These are phyloP conservation scores for Saccharum spontaneum DNA, from an alignment of 176 grass and related monocot species.

Conservation along the genomic window DNA sequence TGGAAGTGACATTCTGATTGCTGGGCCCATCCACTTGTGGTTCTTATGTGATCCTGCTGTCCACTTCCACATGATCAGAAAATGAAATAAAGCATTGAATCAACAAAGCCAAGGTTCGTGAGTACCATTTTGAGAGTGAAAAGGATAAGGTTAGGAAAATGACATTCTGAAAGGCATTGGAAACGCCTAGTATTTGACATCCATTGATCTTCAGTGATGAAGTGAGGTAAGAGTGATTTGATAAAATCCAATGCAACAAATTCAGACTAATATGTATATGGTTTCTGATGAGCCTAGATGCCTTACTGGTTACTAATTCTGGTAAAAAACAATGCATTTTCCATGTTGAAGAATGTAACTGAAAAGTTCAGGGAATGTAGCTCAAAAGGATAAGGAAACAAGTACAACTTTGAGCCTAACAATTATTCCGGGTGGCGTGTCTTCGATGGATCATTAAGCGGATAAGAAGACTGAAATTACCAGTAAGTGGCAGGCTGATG, in stretches of 20 bases:
- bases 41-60: slow-evolving; percentile 47
- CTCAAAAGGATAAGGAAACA: not conserved
- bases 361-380: slow-evolving; percentile 5
- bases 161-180: slow-evolving; percentile 10
- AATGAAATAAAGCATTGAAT: slow-evolving; percentile 32
- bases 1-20: slow-evolving; percentile 93
- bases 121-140: not conserved
- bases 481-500: slow-evolving; percentile 65
- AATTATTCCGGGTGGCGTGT: not conserved
- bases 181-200: not conserved
- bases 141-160: slow-evolving; percentile 25
- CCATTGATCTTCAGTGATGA: not conserved
- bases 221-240: not conserved
- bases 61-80: slow-evolving; percentile 35
- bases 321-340: not conserved
- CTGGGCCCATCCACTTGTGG: slow-evolving; percentile 58
- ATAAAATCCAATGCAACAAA: not conserved
- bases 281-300: not conserved
- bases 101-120: slow-evolving; percentile 16
- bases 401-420: not conserved
- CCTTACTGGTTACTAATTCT: not conserved
- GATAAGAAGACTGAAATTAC: slow-evolving; percentile 42
- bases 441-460: not conserved
- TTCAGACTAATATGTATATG: not conserved
- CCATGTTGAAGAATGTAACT: not conserved